A percentile compares a stretch with the other conserved stretches of the same genome.
These are phyloP conservation scores for Acorus gramineus DNA, from an alignment of 106 monocot species.

Conservation along the genomic window DNA sequence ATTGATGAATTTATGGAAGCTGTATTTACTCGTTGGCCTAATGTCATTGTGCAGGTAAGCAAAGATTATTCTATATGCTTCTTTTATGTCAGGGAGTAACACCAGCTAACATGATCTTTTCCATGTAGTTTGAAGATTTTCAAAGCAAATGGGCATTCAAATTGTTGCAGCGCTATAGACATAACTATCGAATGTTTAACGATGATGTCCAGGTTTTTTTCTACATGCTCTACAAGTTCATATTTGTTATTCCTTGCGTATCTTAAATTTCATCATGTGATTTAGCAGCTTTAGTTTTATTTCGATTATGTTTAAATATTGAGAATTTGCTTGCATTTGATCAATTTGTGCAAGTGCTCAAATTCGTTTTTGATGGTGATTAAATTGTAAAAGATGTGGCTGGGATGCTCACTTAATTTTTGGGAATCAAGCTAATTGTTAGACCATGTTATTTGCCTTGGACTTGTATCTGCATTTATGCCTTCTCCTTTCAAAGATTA, in stretches of 20 bases:
- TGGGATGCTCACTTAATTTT: too few relatives aligned
- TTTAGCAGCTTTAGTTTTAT: too few relatives aligned
- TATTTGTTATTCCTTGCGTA: background rate
- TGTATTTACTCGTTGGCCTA: slow-evolving; percentile 96
- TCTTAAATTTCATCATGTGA: background rate
- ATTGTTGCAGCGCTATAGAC: slow-evolving; percentile 82
- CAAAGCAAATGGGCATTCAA: slow-evolving; percentile 99
- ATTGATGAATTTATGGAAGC: slow-evolving; percentile 99
- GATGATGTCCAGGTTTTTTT: slow-evolving; percentile 92
- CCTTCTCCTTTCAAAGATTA: too few relatives aligned
- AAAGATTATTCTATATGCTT: background rate
- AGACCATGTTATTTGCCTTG: too few relatives aligned
- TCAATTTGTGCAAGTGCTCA: too few relatives aligned
- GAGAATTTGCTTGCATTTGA: too few relatives aligned
- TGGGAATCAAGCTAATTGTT: too few relatives aligned
- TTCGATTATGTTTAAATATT: too few relatives aligned
- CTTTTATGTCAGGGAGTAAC: background rate
- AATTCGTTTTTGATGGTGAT: too few relatives aligned
- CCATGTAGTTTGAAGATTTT: slow-evolving; percentile 89
- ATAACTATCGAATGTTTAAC: slow-evolving; percentile 95
- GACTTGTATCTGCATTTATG: too few relatives aligned
- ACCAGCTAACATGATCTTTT: background rate
- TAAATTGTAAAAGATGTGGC: too few relatives aligned
- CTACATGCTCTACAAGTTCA: background rate
- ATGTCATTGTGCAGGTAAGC: slow-evolving; percentile 94